Evolutionary conservation across 2,329 filamentous ascomycete species (phyloP).

Genomic region (Fusarium aywerte): DNA sequence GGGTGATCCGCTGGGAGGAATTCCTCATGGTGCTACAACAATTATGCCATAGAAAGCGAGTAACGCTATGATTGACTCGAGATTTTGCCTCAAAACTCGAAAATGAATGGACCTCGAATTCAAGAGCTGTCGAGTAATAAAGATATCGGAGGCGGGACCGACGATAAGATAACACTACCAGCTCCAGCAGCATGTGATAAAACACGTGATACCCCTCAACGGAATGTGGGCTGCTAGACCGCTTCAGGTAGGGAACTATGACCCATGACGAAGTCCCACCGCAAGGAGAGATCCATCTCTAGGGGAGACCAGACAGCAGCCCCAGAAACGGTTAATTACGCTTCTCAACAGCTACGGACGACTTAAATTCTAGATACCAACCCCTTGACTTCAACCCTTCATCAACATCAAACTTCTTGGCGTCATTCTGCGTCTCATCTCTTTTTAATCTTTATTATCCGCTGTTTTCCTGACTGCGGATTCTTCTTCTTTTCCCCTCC

Average conservation of each 20-base stretch:
- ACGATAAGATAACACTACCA: slow-evolving; percentile 32
- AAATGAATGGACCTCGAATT: slow-evolving; percentile 2
- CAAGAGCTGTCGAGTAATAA: slow-evolving; percentile 16
- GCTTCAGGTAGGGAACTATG: slow-evolving; percentile 34
- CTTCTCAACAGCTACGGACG: slow-evolving; percentile 34
- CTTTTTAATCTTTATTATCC: slow-evolving; percentile 4
- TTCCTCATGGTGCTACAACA: slow-evolving; percentile 48
- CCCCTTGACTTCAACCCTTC: slow-evolving; percentile 33
- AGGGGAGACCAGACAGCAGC: slow-evolving; percentile 43
- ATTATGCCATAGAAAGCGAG: slow-evolving; percentile 37
- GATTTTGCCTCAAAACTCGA: not conserved
- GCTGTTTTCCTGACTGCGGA: slow-evolving; percentile 14
- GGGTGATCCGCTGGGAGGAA: slow-evolving; percentile 49
- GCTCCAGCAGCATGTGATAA: slow-evolving; percentile 38
- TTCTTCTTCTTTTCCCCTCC: slow-evolving; percentile 10
- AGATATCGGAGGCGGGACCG: slow-evolving; percentile 14
- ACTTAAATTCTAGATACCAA: slow-evolving; percentile 32
- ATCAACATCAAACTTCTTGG: slow-evolving; percentile 18
- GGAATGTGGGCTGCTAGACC: slow-evolving; percentile 40
- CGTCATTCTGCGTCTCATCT: slow-evolving; percentile 12
- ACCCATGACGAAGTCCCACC: slow-evolving; percentile 49
- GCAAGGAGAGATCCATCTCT: slow-evolving; percentile 41
- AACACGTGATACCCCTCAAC: slow-evolving; percentile 38
- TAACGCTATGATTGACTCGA: slow-evolving; percentile 2
- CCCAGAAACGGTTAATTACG: slow-evolving; percentile 46